Base-by-base conservation (phyloP, 2,329 filamentous ascomycete species). In the Raffaelea ambrosiae region DNA sequence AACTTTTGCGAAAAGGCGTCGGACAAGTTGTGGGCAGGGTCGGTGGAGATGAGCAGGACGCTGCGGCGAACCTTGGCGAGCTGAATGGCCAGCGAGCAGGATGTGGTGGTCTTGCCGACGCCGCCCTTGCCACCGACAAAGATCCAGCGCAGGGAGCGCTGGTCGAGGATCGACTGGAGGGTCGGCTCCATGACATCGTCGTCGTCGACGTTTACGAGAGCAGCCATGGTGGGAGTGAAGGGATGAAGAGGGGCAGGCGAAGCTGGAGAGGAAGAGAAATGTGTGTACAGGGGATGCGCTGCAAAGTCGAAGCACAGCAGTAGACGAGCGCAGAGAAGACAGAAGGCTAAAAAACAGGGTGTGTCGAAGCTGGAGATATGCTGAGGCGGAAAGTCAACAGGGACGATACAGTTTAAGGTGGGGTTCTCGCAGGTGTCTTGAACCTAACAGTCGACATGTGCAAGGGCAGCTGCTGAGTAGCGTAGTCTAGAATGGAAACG, bases 1-100 rank as follows among this genome's bases (percentile, higher is more conserved):
- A 98, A 98, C 72, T 98, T 98, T 69, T 98, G 91, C 57, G 88
- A 88, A 69, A 98, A 98, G 52, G 93, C 93, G 71, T 98, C 93
- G 58, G 86, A 93, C 54, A 98, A 77, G 71, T 98, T 98, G 77
- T 98, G 93, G 46, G 93, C 93, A 46, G 93, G 93, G 68, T 98
- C 93, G 59, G 93, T 98, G 36, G 90, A 96, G 71, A 98, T 98
- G 65, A 98, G 84, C 50, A 98, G 81, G 52, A 98, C 93, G 53
- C 87, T 95, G 69, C 91, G 91, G 69, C 93, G 88, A 59, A 89
- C 88, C 68, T 86, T 89, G 60, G 93, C 89, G 55, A 98, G 87
- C 70, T 98, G 93, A 64, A 98, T 97, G 54, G 93, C 93, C 55
- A 98, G 85, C 10, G 91, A 96, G 71, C 93, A 98, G 8, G 91